Evolutionary conservation across 257 asterid genomes (phyloP), one percentile per base, ranked within the genome.

Genomic region (Scutellaria galericulata): DNA sequence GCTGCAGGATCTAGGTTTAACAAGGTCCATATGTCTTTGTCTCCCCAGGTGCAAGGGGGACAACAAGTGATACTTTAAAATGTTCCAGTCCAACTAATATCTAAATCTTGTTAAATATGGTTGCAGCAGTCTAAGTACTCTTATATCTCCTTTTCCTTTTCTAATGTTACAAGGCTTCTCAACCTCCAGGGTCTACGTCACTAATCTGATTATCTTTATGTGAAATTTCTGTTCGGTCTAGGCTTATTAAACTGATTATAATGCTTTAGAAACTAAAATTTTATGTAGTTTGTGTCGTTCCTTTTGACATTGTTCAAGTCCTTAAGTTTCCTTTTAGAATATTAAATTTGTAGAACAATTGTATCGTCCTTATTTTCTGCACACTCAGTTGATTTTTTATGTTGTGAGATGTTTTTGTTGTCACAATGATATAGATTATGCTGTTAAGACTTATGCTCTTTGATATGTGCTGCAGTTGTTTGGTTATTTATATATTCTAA

Each of bases 201-300:
- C 67, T 18, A 57, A 71, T 70, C 37, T 58, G 59, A 59, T 45
- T 14, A 24, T 76, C 45, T 13, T 20, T 57, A 62, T 73, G 24
- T 39, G n/a, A 31, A 31, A 31, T 48, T 35, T 66, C 47, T 22
- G 18, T 64, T 57, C 9, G 15, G 72, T 69, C 37, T 35, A 18
- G 42, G 13, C 53, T 15, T 50, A 9, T 39, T 39, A 46, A 9
- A 75, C 11, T 66, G 55, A 52, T 52, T 27, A 62, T 61, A 37
- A 39, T 74, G 61, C 35, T 62, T 37, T 37, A 35, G 42, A 44
- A 45, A 62, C 54, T 39, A 50, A n/a, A 57, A 14, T 47, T 18
- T 45, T 39, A 56, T 57, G 55, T 74, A 15, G 37, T 31, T 35
- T 37, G 45, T 69, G 37, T 56, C 45, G 55, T 46, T 14, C 24